Evolutionary conservation across 2,329 filamentous ascomycete genomes (phyloP).

Genomic region (Fusarium phyllophilum): DNA sequence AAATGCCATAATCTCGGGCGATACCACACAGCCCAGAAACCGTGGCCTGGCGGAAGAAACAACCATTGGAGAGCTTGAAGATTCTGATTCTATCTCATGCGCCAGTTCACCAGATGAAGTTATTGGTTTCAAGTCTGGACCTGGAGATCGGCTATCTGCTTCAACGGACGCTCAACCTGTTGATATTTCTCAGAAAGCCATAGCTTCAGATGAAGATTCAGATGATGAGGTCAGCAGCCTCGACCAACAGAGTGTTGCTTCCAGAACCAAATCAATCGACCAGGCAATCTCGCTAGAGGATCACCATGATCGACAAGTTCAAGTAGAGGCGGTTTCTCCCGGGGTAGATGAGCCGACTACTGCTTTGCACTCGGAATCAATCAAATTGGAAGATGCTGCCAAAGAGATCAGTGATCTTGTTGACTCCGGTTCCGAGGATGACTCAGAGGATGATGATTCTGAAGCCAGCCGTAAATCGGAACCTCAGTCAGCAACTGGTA

Average conservation of each 20-base stretch:
- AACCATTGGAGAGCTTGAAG: not conserved
- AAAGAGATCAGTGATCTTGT: not conserved
- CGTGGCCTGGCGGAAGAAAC: not conserved
- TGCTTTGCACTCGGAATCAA: not conserved
- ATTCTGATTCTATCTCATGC: not conserved
- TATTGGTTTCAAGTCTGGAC: not conserved
- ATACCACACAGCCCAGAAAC: not conserved
- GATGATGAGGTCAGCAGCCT: not conserved
- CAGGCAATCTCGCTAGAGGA: not conserved
- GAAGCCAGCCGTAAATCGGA: not conserved
- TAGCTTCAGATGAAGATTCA: not conserved
- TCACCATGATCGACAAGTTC: not conserved
- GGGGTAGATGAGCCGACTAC: not conserved
- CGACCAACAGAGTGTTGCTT: not conserved
- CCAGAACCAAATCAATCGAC: not conserved
- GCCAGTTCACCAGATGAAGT: slow-evolving; percentile 5
- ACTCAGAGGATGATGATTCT: slow-evolving; percentile 3
- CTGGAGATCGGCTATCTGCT: not conserved
- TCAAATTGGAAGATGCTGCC: not conserved
- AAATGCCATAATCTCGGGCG: not conserved
- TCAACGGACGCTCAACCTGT: not conserved
- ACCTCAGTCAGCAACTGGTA: not conserved
- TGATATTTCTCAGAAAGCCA: not conserved
- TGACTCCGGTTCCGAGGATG: slow-evolving; percentile 1
- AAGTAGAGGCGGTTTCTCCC: not conserved